phyloP scores from a whole-genome alignment of 129 eudicot species.

The Ambrosia trifida region DNA sequence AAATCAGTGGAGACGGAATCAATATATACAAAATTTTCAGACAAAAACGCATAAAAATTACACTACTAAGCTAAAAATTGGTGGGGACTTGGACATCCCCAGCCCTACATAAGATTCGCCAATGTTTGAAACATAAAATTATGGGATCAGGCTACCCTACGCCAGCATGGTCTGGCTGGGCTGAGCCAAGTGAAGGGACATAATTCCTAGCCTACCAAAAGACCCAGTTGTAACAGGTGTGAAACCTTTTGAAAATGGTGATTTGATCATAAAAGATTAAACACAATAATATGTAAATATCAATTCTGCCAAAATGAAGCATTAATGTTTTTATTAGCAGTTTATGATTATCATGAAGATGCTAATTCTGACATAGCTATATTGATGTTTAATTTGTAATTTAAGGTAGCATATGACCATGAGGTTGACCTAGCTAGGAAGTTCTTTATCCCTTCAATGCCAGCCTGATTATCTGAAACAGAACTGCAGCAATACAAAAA shows the following conservation, averaged over 20 bases:
- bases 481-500: constrained; percentile 36
- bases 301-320: constrained; percentile 7
- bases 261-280: background rate
- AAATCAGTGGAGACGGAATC: no score
- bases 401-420: constrained; percentile 26
- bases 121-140: no score
- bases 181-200: background rate
- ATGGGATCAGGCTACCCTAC: background rate
- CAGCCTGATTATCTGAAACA: constrained; percentile 52
- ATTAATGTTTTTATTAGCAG: constrained; percentile 5
- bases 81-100: no score
- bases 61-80: no score
- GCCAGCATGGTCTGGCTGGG: background rate
- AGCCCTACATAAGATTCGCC: no score
- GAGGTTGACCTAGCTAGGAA: background rate
- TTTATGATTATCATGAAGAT: constrained; percentile 12
- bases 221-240: background rate
- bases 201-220: background rate
- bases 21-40: no score
- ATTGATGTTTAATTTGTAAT: constrained; percentile 3
- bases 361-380: constrained; percentile 12
- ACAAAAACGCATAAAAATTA: no score
- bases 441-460: constrained; percentile 39
- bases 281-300: background rate
- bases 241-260: background rate